Base-by-base conservation (phyloP, 2,329 filamentous ascomycete genomes). In the Talaromyces sp. region DNA sequence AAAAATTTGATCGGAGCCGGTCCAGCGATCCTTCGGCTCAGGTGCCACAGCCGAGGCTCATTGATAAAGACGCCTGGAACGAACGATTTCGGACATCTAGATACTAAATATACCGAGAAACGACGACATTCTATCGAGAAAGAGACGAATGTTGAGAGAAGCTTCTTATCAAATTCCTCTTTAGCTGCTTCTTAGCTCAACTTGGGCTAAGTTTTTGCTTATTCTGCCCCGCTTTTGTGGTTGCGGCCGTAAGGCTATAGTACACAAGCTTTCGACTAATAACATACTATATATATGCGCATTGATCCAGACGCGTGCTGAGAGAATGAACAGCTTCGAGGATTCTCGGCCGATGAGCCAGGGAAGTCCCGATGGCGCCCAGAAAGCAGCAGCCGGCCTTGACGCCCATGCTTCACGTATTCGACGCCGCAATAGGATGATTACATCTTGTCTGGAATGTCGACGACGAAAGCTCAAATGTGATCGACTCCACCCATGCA, bases 391-490 rank as follows among this genome's bases (percentile, higher is more conserved):
- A 14, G 27, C 61, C 47, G 52, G 13, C 14, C 35, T 43, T 35
- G 50, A 45, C 16, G 16, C 52, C n/a, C 24, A 58, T 60, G 63
- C 41, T 10, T 52, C 50, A 35, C 41, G 50, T 14, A 41, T 87
- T 66, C 83, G 85, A 39, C 80, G 87, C 52, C 82, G 88, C 58
- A 89, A 89, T 78, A 86, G 88, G 67, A 86, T 89, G 80, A 91
- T 91, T 71, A 89, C 86, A 24, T 89, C 86, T 37, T 90, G 87
- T 74, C 80, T 90, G 47, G 87, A 90, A 75, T 91, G 89, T 73
- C 85, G 90, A 41, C 85, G 89, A 45, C 84, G 90, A 45, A 93
- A 93, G 77, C 81, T 92, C 66, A 91, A 90, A 75, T 93, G 90
- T 79, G 88, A 90, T 79, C 91, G 90, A 73, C 76, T 81, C 22